Evolutionary conservation across 176 grass and related monocot species (phyloP), one percentile per base, ranked within the genome.

Genomic region (Bromus sterilis): DNA sequence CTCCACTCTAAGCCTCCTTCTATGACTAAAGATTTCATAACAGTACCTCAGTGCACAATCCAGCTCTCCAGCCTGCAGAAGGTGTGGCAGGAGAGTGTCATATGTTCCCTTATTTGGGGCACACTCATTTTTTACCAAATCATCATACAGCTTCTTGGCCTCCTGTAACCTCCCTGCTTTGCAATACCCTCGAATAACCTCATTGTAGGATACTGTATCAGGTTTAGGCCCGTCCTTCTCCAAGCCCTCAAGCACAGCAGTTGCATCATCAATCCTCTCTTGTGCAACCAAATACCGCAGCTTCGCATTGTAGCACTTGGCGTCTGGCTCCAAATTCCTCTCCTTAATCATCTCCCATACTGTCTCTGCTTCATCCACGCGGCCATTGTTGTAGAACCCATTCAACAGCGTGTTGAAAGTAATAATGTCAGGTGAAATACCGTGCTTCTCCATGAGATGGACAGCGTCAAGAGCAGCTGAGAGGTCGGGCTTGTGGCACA

Each of bases 291-390:
- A 76, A 42, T 81, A 81, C 40, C 89, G 77, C 33, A 97, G 18
- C 56, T 89, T 93, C 48, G 86, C 74, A 57, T 93, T 93, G 81
- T 87, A 97, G 80, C 73, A 26, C 63, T 59, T 91, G 1, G 23
- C 7, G 16, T 89, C 37, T 0, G 84, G 86, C 74, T 71, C 26
- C 43, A 89, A 2, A 88, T 84, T 84, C 73, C 80, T 89, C 85
- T 91, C 66, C 83, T 44, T 81, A 80, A 96, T 93, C 79, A 93
- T 80, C 14, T 74, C 46, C 94, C 91, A 91, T 33, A 89, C 41
- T 31, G 75, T 85, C 46, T 87, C 64, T 0, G 78, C 84, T 1
- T 78, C 88, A 18, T 85, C 60, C 23, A 85, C 13, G 13, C 20
- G 2, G 29, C 51, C 77, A 35, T 41, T 56, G 24, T 57, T 51